Evolutionary conservation across 1,139 yeast genomes (phyloP).

Genomic region (Williopsis jadinii): DNA sequence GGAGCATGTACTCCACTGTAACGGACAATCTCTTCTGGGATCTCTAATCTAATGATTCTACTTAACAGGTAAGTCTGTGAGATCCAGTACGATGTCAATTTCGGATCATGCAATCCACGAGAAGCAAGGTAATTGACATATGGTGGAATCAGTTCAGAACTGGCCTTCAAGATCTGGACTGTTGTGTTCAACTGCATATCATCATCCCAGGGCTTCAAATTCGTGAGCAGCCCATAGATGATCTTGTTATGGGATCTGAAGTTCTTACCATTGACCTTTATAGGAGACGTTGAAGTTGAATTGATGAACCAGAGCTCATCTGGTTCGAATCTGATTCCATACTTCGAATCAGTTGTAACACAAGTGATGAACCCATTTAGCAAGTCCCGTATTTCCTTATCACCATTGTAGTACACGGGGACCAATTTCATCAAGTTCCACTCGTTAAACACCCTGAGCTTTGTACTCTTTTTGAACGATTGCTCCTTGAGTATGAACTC

Average conservation of each 20-base stretch:
- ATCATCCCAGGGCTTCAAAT: constrained; percentile 79
- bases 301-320: constrained; percentile 46
- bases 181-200: constrained; percentile 52
- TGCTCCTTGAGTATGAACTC: constrained; percentile 49
- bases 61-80: constrained; percentile 61
- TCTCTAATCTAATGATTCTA: constrained; percentile 47
- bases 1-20: constrained; percentile 23
- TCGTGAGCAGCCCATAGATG: constrained; percentile 52
- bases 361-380: constrained; percentile 45
- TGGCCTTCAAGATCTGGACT: constrained; percentile 40
- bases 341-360: constrained; percentile 42
- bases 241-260: constrained; percentile 63
- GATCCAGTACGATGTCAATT: constrained; percentile 74
- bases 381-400: constrained; percentile 27
- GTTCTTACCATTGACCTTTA: constrained; percentile 36
- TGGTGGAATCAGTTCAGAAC: constrained; percentile 71
- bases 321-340: constrained; percentile 60
- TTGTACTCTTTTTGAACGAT: constrained; percentile 59
- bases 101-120: constrained; percentile 63
- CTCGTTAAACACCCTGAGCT: constrained; percentile 74
- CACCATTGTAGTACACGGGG: constrained; percentile 39
- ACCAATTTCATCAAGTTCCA: constrained; percentile 57
- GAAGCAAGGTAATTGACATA: constrained; percentile 54
- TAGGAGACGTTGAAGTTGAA: constrained; percentile 21
- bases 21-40: constrained; percentile 35